Evolutionary conservation across 805 yeast species (phyloP), one percentile per base, ranked within the genome.

Genomic region (Schwanniomyces vanrijiae): DNA sequence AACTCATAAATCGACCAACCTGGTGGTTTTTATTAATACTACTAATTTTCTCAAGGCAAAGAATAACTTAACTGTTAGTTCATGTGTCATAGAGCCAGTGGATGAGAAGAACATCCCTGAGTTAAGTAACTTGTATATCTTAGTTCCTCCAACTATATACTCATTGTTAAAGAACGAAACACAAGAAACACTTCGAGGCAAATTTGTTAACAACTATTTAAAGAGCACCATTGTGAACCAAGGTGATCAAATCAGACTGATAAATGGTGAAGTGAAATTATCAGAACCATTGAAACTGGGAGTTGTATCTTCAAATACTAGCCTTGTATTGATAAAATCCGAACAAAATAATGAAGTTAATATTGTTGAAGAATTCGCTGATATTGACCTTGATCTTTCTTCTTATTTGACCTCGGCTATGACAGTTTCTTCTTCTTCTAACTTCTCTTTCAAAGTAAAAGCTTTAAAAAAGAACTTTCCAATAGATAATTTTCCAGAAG

Each of bases 211-310:
- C 24, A 55, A 56, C 41, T 69, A 55, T 44, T 53, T 64, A 26
- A 39, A 38, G 2, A 44, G 56, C 1, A 55, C 61, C 2, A 60
- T 71, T 11, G 64, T 68, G 20, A 64, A 72, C 25, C 76, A 71
- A 40, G 78, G 76, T 20, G 81, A 77, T 49, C 43, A 55, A 6
- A 63, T 78, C 2, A 62, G 78, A 16, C 62, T 60, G 4, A 55
- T 81, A 16, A 75, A 76, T 51, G 86, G 86, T 18, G 56, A 58
- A 5, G 75, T 88, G 2, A 55, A 78, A 3, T 74, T 83, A 20
- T 81, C 90, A 60, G 95, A 88, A 54, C 96, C 96, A 0, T 74
- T 81, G 2, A 80, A 77, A 37, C 95, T 88, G 59, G 96, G 96
- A 0, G 53, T 61, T 5, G 55, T 86, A 0, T 61, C 66, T 18